Evolutionary conservation across 2,329 filamentous ascomycete species (phyloP).

Genomic region (Fusarium compactum): DNA sequence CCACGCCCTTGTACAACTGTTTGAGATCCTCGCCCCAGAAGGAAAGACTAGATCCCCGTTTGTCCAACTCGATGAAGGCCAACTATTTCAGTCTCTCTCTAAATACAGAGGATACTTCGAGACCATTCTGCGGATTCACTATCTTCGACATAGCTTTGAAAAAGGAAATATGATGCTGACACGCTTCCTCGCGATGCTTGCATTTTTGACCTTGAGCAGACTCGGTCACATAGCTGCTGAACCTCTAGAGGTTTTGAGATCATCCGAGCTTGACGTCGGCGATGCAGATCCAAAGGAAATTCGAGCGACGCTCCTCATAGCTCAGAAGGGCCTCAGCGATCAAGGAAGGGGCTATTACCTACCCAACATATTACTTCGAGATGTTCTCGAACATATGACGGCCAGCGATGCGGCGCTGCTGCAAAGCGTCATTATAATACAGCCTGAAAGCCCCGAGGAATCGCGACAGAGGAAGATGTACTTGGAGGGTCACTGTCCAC

Average conservation of each 20-base stretch:
- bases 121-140: constrained; percentile 22
- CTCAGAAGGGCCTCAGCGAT: constrained; percentile 7
- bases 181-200: constrained; percentile 11
- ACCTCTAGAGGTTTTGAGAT: background rate
- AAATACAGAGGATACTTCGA: constrained; percentile 16
- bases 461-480: background rate
- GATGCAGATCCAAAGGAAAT: constrained; percentile 1
- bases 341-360: constrained; percentile 14
- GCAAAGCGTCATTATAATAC: constrained; percentile 8
- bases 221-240: background rate
- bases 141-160: constrained; percentile 23
- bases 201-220: background rate
- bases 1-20: background rate
- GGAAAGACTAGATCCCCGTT: background rate
- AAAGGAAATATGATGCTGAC: constrained; percentile 19
- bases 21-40: background rate
- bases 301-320: background rate
- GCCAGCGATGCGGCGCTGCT: background rate
- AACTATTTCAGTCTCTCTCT: background rate
- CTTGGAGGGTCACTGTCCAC: constrained; percentile 13
- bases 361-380: background rate
- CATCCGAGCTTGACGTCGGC: background rate
- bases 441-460: background rate
- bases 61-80: rapidly evolving
- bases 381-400: background rate